Evolutionary conservation across 345 rosid species (phyloP), one percentile per base, ranked within the genome.

Genomic region (Viola odorata): DNA sequence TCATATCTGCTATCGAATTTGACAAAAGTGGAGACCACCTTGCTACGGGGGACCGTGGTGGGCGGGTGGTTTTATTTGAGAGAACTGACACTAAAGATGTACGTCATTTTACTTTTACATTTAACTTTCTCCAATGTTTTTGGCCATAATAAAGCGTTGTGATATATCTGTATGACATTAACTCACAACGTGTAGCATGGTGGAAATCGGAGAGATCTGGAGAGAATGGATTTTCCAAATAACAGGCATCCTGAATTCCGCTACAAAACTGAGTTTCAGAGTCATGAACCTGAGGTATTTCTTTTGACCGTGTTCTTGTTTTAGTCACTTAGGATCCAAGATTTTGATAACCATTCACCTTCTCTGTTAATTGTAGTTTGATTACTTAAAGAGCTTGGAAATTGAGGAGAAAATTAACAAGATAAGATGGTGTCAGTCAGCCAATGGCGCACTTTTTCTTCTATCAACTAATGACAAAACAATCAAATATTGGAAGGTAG

Each of bases 371-470:
- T 37, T 49, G 49, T 83, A 91, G 98, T 91, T 91, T 81, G 98
- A 91, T 72, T 91, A 91, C 74, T 84, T 91, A 60, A 91, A 87
- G 84, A 91, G 98, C 71, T 84, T 91, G 92, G 98, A 91, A 81
- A 91, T 91, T 71, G 98, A 87, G 78, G 98, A 91, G 88, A 91
- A 91, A 61, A 91, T 91, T 63, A 91, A 91, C 84, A 87, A 91
- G 65, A 87, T 91, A 48, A 87, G 86, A 79, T 89, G 96, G 98
- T 91, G 95, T 75, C 98, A 85, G 72, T 68, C 86, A 41, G 92
- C 91, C 3, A 91, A 89, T 63, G 81, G 91, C 11, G 91, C 92
- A 7, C 74, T 85, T 54, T 91, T 86, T 77, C 95, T 91, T 62
- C 86, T 91, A 53, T 91, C 98, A 0, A 85, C 96, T 6, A 91